Base-by-base conservation (phyloP, 164 flowering plant genomes). In the Hamamelis virginiana region DNA sequence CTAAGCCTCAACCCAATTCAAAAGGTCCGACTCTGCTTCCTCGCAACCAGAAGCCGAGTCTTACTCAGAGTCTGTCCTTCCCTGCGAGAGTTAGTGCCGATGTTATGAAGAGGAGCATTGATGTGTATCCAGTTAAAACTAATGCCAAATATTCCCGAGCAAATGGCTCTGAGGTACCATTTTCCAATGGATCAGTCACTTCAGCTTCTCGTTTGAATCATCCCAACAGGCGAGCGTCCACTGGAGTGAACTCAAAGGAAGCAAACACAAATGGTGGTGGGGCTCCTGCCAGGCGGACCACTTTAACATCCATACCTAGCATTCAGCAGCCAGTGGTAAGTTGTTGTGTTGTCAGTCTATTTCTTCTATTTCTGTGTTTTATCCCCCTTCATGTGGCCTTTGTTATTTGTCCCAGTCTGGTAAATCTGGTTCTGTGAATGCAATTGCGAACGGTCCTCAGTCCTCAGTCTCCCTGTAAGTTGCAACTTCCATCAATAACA, bases 61-160 rank as follows among this genome's bases (percentile, higher is more conserved):
- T 90, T 47, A 78, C 85, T 53, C 88, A 89, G 74, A 90, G 94
- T 63, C 74, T 80, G 58, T 89, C 96, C 6, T 86, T 92, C 55
- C 89, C 92, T 23, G 70, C 87, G 15, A 83, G 67, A 71, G 84
- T 52, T 69, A 73, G 33, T 44, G 69, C 77, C 11, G 82, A 79
- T 73, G 77, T 73, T 63, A 65, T 81, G 80, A 83, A 73, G 80
- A 86, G 84, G 79, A 86, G 90, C 74, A 67, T 74, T 60, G 91
- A 87, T 60, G 83, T 65, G 53, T 66, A 76, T 64, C 76, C 76
- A 5, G 53, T 65, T 53, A 85, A 83, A 77, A 71, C 56, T 3
- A 73, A 77, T 47, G 45, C 52, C n/a, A 87, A 80, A 58, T 65
- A 74, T 60, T 64, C 78, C 41, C 72, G 53, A 21, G 60, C 58